Evolutionary conservation across 2,329 filamentous ascomycete genomes (phyloP).

Genomic region (Parastagonospora nodorum): DNA sequence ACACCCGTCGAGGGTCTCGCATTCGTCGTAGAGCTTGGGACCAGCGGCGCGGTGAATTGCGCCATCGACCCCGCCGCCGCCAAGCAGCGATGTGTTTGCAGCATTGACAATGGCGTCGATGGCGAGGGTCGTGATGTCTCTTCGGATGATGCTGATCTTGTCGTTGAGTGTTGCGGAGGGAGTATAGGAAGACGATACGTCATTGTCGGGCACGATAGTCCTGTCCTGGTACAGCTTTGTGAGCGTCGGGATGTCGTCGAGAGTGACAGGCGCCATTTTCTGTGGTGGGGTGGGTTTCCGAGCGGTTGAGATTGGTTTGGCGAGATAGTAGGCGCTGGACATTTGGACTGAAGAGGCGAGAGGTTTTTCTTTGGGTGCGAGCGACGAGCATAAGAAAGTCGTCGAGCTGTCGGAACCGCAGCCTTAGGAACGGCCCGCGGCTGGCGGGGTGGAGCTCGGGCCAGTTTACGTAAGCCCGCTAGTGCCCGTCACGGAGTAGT

Average conservation of each 20-base stretch:
- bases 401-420: too few relatives aligned
- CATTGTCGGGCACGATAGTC: conserved; percentile 49
- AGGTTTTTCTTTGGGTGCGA: too few relatives aligned
- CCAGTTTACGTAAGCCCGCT: too few relatives aligned
- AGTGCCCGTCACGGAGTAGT: too few relatives aligned
- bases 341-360: conserved; percentile 4
- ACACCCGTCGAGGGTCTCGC: conserved; percentile 73
- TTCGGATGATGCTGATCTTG: conserved; percentile 70
- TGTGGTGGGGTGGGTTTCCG: conserved; percentile 2
- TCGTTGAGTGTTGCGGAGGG: conserved; percentile 58
- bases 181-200: conserved; percentile 11
- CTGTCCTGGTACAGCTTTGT: conserved; percentile 67
- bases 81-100: conserved; percentile 77
- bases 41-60: conserved; percentile 87
- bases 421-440: too few relatives aligned
- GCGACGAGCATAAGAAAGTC: too few relatives aligned
- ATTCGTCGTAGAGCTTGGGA: conserved; percentile 69
- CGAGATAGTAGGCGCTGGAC: conserved; percentile 32
- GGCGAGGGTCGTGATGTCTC: conserved; percentile 80
- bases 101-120: conserved; percentile 92
- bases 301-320: conserved; percentile 15
- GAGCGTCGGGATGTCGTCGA: conserved; percentile 66
- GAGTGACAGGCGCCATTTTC: conserved; percentile 39
- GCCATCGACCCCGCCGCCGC: conserved; percentile 81
- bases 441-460: too few relatives aligned